Evolutionary conservation across 2,329 filamentous ascomycete species (phyloP), one percentile per base, ranked within the genome.

Genomic region (Alternaria postmessia): DNA sequence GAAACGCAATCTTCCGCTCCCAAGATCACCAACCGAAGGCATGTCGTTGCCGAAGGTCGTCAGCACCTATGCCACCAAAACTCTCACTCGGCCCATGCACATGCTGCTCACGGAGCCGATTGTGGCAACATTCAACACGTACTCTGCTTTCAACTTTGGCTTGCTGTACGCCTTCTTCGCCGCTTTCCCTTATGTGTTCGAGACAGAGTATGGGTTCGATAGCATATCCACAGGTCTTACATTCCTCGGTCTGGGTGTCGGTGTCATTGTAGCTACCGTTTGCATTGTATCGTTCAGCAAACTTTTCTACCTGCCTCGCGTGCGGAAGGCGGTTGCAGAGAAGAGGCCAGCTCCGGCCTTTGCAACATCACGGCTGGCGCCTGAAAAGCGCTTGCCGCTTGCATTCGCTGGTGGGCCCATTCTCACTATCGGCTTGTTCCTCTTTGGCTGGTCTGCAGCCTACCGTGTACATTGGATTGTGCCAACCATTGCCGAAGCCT

Each of bases 81-180:
- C 82, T 0, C 71, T 86, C 1, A 57, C 48, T 1, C 79, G 85
- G 4, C 86, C 86, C 0, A 16, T 87, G 0, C 80, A 82, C 78
- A 82, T 60, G 72, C 62, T 75, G 0, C 42, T 70, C 26, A 63
- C 65, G 7, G 72, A 75, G 41, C 72, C 72, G 1, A 75, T 75
- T 18, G 67, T 74, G 5, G 41, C 46, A 0, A 59, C 57, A 1
- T 59, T 68, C 42, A 64, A 57, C 8, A 24, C 66, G 1, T 75
- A 75, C 48, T 64, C 30, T 4, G 69, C 67, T 0, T 75, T 74
- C 57, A 66, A 60, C 9, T 75, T 74, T 46, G 56, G 61, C 9
- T 34, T 75, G 5, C 57, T 75, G 4, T 75, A 68, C 39, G 57
- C 64, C 20, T 74, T 70, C 57, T 71, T 75, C 41, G 70, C 58